Evolutionary conservation across 768 basidiomycete genomes (phyloP).

Genomic region (Serendipita sp.): DNA sequence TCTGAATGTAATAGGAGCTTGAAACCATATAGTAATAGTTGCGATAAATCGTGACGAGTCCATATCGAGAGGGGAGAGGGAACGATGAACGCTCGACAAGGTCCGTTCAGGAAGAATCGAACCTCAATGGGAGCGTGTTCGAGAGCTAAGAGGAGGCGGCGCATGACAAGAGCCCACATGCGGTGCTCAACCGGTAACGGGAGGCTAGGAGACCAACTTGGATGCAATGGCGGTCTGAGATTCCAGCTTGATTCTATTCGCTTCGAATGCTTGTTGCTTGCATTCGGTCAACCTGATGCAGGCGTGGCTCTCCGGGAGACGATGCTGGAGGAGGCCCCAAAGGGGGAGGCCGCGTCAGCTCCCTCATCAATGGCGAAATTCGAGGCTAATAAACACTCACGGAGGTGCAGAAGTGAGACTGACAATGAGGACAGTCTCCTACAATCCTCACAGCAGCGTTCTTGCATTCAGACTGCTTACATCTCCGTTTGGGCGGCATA

Average conservation of each 20-base stretch:
- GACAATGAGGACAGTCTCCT: constrained; percentile 71
- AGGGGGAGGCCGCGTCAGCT: constrained; percentile 9
- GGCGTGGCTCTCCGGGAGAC: constrained; percentile 74
- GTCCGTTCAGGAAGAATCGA: neutral
- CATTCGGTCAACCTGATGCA: constrained; percentile 75
- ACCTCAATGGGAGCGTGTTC: neutral
- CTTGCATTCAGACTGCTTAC: constrained; percentile 62
- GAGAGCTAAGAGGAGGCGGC: neutral
- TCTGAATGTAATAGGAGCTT: no score
- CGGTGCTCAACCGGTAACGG: neutral
- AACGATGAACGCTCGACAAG: neutral
- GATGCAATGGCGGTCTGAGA: constrained; percentile 1
- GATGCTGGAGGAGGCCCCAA: constrained; percentile 38
- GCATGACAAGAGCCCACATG: neutral
- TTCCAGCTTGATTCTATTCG: constrained; percentile 39
- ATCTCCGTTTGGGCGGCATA: constrained; percentile 80
- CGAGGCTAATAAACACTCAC: constrained; percentile 9
- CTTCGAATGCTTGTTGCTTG: constrained; percentile 71
- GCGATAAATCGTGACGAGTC: neutral
- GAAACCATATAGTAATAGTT: no score
- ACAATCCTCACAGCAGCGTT: constrained; percentile 69
- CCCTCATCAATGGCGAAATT: neutral
- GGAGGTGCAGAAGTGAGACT: constrained; percentile 51
- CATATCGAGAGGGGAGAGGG: neutral
- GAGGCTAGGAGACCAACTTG: neutral